These are phyloP conservation scores for Vaccinium corymbosum DNA, from an alignment of 148 eudicot species.

Conservation along the genomic window DNA sequence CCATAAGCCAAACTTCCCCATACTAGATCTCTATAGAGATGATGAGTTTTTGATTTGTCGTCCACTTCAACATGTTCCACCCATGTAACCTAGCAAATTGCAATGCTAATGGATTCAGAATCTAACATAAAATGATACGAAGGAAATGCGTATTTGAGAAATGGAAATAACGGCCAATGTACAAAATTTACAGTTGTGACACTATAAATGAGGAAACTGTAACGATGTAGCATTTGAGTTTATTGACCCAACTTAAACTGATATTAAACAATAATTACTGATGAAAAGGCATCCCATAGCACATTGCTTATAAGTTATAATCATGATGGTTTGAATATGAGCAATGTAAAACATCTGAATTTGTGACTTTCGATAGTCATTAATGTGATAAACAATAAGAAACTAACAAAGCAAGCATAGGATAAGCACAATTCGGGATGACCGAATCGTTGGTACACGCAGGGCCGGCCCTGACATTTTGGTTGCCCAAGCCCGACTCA, in stretches of 20 bases:
- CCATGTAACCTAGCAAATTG: constrained; percentile 33
- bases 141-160: background rate
- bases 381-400: background rate
- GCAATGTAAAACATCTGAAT: background rate
- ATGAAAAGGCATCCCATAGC: background rate
- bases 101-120: background rate
- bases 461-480: too few species aligned
- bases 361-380: background rate
- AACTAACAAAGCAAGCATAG: background rate
- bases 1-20: constrained; percentile 20
- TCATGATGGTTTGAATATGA: background rate
- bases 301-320: background rate
- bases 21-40: constrained; percentile 29
- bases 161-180: background rate
- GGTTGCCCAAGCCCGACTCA: background rate
- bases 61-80: constrained; percentile 40
- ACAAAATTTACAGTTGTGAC: background rate
- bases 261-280: background rate
- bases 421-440: background rate
- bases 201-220: background rate
- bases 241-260: background rate
- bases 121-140: background rate
- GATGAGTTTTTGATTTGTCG: constrained; percentile 19
- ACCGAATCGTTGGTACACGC: background rate
- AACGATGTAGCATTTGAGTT: background rate